Percentiles rank a stretch among this genome's conserved stretches.
Conservation (phyloP, 2,329 filamentous ascomycete species). For the Cercospora beticola region DNA sequence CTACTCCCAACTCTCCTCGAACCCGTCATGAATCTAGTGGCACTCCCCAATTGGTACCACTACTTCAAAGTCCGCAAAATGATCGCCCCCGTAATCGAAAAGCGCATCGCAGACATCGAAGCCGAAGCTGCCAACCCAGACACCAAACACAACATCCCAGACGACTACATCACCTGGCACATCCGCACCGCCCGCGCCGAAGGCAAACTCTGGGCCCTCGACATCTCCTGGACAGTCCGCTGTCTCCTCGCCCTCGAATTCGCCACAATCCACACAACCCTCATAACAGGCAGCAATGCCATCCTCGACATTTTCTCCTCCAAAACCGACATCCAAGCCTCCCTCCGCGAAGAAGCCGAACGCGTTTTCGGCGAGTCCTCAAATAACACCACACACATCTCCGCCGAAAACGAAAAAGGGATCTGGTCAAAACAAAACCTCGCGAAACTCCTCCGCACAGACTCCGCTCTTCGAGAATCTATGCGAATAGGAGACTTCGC, state of each 20-base stretch:
- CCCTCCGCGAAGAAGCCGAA: constrained; percentile 34
- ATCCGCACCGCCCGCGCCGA: constrained; percentile 54
- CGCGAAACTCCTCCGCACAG: constrained; percentile 29
- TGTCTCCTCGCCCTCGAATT: constrained; percentile 58
- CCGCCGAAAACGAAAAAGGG: not conserved
- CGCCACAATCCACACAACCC: constrained; percentile 60
- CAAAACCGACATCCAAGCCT: constrained; percentile 39
- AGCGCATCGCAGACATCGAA: constrained; percentile 51
- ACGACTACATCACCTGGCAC: constrained; percentile 60
- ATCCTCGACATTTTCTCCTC: constrained; percentile 51
- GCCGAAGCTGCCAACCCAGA: constrained; percentile 46
- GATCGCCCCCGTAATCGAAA: constrained; percentile 51
- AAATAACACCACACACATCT: constrained; percentile 7
- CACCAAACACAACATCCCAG: constrained; percentile 49
- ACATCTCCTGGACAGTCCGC: constrained; percentile 51
- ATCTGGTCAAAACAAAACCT: constrained; percentile 31
- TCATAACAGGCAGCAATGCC: constrained; percentile 51
- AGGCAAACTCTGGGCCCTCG: constrained; percentile 45
- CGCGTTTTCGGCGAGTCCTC: constrained; percentile 19
- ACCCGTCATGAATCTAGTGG: constrained; percentile 45
- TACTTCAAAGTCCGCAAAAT: constrained; percentile 47
- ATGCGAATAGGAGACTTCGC: constrained; percentile 33
- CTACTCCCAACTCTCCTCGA: constrained; percentile 53
- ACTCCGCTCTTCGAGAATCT: constrained; percentile 37
- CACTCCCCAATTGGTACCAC: constrained; percentile 50